Conservation (phyloP, 2,329 filamentous ascomycete genomes). For the Exophiala aquamarina region DNA sequence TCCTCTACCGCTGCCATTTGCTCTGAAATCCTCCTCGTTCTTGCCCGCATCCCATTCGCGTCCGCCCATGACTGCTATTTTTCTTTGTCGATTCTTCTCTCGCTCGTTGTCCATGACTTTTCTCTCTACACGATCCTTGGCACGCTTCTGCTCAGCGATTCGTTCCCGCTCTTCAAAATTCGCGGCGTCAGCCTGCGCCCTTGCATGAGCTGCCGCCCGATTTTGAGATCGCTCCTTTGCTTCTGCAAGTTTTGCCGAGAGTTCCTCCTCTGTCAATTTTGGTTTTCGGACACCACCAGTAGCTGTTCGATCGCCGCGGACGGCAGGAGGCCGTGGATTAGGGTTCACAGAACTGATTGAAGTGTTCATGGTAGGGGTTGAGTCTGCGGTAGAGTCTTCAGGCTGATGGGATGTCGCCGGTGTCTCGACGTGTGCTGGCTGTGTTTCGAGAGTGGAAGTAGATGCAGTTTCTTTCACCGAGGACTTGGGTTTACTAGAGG, state of each 20-base stretch:
- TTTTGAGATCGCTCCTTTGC: constrained; percentile 63
- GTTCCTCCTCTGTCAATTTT: constrained; percentile 65
- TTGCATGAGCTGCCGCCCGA: constrained; percentile 60
- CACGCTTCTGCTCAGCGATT: constrained; percentile 54
- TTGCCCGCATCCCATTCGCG: constrained; percentile 66
- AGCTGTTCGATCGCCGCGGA: constrained; percentile 54
- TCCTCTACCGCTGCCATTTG: constrained; percentile 27
- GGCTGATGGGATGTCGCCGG: constrained; percentile 16
- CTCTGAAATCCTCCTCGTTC: constrained; percentile 52
- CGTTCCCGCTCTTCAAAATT: constrained; percentile 65
- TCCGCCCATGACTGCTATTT: constrained; percentile 58
- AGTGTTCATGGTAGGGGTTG: constrained; percentile 4
- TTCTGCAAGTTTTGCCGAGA: constrained; percentile 60
- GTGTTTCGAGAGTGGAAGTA: constrained; percentile 4
- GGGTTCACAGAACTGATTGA: constrained; percentile 12
- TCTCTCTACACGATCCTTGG: constrained; percentile 50
- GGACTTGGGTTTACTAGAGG: background rate
- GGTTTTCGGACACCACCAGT: constrained; percentile 56
- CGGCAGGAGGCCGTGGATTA: constrained; percentile 39
- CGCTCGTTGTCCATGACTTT: constrained; percentile 63
- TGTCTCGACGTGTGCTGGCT: constrained; percentile 6
- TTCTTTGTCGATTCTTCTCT: constrained; percentile 60
- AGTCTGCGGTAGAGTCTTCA: constrained; percentile 17
- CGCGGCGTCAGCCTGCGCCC: constrained; percentile 67
- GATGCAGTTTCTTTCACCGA: constrained; percentile 10